Base-by-base conservation (phyloP, 768 basidiomycete species). In the Mycena galericulata region DNA sequence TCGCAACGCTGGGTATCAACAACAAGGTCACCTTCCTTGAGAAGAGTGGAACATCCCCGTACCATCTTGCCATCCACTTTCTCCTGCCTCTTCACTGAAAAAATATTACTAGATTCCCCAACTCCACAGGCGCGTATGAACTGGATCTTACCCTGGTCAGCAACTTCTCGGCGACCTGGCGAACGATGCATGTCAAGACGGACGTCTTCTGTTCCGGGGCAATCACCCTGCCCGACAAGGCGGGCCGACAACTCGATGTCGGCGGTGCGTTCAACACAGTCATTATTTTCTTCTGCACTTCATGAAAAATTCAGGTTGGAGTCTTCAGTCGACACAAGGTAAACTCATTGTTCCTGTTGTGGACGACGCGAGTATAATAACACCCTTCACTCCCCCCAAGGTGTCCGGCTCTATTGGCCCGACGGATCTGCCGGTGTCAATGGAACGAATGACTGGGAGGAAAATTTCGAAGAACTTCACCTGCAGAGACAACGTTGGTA, bases 1-100 rank as follows among this genome's bases (percentile, higher is more conserved):
- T 93, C 40, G 88, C 91, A 4, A 94, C 93, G 0, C 80, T 95
- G 34, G 92, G 93, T 1, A 83, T 92, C 78, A 94, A 94, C 81
- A 89, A 91, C 82, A 95, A 94, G 74, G 89, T 94, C 53, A 86
- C 89, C 1, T 92, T 94, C 80, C 81, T 95, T 9, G 93, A 95
- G 77, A 95, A 94, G 76, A 79, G 61, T 4, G 91, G 92, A 11
- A 93, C 92, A 27, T 84, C 84, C 36, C 84, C 84, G 86, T 86
- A 74, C 29, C 82, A 67, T 24, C 7, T 30, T 53, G 8, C 46
- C 18, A 29, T 30, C 20, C 10, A 11, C 57, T n/a, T 32, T 50
- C 29, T 54, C 32, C 30, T 26, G 49, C 26, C 17, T 17, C 36
- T 47, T 46, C 20, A 26, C 9, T 34, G n/a, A 45, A 43, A 49